Base-by-base conservation (phyloP, 164 flowering plant genomes). In the Cinnamomum chago region DNA sequence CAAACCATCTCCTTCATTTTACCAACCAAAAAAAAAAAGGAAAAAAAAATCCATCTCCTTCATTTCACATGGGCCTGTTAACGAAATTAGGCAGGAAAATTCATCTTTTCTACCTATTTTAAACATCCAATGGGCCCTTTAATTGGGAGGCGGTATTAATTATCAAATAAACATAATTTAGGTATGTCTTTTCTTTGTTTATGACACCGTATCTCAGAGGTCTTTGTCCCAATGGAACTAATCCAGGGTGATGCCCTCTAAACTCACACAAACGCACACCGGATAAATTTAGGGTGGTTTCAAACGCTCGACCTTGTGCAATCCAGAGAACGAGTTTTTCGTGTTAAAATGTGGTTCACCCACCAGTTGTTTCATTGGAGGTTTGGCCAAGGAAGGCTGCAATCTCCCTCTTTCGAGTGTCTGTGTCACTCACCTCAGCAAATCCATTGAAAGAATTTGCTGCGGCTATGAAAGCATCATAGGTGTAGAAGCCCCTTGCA, bases 341-440 rank as follows among this genome's bases (percentile, higher is more conserved):
- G 0, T 28, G 30, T 28, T 2, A 28, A 28, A 28, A 28, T 28
- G 17, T 58, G 62, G 22, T 12, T n/a, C 62, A 27, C 9, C 4
- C 28, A 70, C 90, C 84, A n/a, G 83, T 78, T 65, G 88, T 88
- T 58, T 86, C 87, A 30, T 88, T 87, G 4, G 86, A 79, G 35
- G 84, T 75, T 35, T 88, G 88, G n/a, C 81, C 91, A 3, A 88
- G 79, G 76, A 87, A 88, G 60, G 90, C 92, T 0, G 88, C 88
- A 15, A 88, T 75, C 82, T 88, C 90, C 65, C 79, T 76, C 25
- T 76, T 83, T 5, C 83, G 83, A 0, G 62, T 73, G 58, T 30
- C 52, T 24, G 71, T 58, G 64, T 79, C 83, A 14, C 83, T 86
- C 0, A 79, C 79, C 2, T 79, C 68, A 0, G 73, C 91, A 30